Base-by-base conservation (phyloP, 1,139 yeast species). In the Blastobotrys serpentis region DNA sequence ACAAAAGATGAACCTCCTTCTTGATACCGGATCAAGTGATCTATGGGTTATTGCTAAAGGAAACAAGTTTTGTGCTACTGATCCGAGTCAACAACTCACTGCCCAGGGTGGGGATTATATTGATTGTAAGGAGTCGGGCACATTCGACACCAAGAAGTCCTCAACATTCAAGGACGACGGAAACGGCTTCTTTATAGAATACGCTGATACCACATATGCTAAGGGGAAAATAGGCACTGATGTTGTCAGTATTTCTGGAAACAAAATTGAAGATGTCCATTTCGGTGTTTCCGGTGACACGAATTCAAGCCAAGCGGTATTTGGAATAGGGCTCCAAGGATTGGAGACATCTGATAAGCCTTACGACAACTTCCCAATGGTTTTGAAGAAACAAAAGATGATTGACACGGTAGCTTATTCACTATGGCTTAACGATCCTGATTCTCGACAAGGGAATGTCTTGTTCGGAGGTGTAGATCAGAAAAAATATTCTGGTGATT, bases 21-120 rank as follows among this genome's bases (percentile, higher is more conserved):
- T 83, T 34, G 89, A 83, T 60, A 81, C 88, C 3, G 88, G 88
- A 0, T 81, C 86, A 2, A 73, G 85, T 1, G 88, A 83, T 61
- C 67, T 81, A 51, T 83, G 87, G 87, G 75, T 82, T 17, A 33
- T 37, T 25, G 78, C 81, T 13, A 33, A 39, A 1, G 40, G n/a
- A 4, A 19, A 36, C 16, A 7, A 17, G 14, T 36, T 19, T 19
- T 36, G 40, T 36, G 40, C 40, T 3, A 18, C 3, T 5, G 19
- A 8, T n/a, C 23, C 11, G 8, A 13, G 7, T 11, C 26, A 36
- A 4, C 38, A 17, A 17, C 4, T 33, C 21, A 17, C 38, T 13
- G 8, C 13, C 19, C 4, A 7, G 11, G 40, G 25, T 25, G 22
- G 14, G 6, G 17, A 13, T 3, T 13, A 22, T 22, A 23, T 22